phyloP scores from a whole-genome alignment of 1,284 basidiomycete genomes.

The Wallemia hederae region DNA sequence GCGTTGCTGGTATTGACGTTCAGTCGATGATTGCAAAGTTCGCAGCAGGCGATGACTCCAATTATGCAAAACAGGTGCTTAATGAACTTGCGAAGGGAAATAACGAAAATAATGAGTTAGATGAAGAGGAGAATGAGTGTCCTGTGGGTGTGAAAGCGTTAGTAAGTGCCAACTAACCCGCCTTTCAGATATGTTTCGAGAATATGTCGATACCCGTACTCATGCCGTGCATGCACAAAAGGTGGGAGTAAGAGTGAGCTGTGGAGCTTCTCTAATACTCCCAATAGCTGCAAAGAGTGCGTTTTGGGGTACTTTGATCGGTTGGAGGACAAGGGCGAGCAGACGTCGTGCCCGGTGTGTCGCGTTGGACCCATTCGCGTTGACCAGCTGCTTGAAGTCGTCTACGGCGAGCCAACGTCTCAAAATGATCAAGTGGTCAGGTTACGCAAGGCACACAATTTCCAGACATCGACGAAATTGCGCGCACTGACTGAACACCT shows the following conservation, averaged over 20 bases:
- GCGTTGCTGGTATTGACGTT: conserved; percentile 25
- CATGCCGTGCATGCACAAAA: conserved; percentile 11
- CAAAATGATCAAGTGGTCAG: conserved; percentile 21
- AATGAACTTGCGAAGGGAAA: conserved; percentile 35
- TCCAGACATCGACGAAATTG: conserved; percentile 62
- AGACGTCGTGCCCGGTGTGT: conserved; percentile 41
- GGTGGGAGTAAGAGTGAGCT: neutral
- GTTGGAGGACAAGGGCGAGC: conserved; percentile 33
- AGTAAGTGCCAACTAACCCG: neutral
- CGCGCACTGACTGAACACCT: conserved; percentile 40
- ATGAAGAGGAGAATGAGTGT: conserved; percentile 29
- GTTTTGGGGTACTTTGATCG: conserved; percentile 35
- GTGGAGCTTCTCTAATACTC: neutral
- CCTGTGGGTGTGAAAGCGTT: conserved; percentile 16
- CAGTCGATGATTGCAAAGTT: conserved; percentile 34
- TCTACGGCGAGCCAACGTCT: conserved; percentile 10
- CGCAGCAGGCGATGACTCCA: conserved; percentile 18
- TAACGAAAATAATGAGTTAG: conserved; percentile 13
- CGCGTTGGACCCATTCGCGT: conserved; percentile 30
- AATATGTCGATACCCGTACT: conserved; percentile 4
- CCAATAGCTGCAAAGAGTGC: conserved; percentile 38
- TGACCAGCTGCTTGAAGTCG: conserved; percentile 32
- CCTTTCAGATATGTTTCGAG: neutral
- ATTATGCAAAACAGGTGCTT: conserved; percentile 19
- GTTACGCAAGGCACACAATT: conserved; percentile 39